These are phyloP conservation scores for Verticillium longisporum DNA, from an alignment of 2,329 filamentous ascomycete genomes.

Conservation along the genomic window DNA sequence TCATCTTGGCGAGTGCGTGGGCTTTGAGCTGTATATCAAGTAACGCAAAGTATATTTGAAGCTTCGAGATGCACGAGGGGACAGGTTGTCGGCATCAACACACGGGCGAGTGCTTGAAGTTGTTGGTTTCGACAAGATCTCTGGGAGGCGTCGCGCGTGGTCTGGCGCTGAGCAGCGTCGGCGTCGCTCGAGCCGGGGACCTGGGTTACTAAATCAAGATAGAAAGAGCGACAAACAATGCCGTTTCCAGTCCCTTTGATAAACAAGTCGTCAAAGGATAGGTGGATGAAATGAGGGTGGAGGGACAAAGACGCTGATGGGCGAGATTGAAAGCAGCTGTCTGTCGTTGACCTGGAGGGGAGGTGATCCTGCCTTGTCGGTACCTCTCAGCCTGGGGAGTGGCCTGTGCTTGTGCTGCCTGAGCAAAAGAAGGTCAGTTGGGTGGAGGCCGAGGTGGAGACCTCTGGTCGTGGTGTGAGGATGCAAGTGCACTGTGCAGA, in stretches of 20 bases:
- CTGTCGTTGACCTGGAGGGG: neutral
- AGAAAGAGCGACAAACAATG: neutral
- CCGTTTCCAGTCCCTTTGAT: neutral
- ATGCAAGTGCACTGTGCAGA: neutral
- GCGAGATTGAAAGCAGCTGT: neutral
- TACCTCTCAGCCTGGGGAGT: too few relatives aligned
- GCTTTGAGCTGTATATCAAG: neutral
- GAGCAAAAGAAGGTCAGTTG: neutral
- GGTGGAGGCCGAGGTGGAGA: neutral
- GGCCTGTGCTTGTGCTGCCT: neutral
- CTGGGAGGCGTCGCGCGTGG: neutral
- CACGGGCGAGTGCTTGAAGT: neutral
- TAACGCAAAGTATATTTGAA: neutral
- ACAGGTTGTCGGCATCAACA: neutral
- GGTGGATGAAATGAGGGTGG: neutral
- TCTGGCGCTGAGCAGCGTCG: neutral
- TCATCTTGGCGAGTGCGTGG: slow-evolving; percentile 28
- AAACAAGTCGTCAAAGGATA: neutral
- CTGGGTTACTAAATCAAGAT: neutral
- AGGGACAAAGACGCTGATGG: neutral
- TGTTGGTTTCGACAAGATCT: neutral
- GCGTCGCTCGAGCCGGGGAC: neutral
- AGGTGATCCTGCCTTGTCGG: neutral
- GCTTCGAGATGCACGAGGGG: neutral
- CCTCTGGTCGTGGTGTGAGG: neutral